Evolutionary conservation across 768 basidiomycete species (phyloP).

Genomic region (Grammothele lineata): DNA sequence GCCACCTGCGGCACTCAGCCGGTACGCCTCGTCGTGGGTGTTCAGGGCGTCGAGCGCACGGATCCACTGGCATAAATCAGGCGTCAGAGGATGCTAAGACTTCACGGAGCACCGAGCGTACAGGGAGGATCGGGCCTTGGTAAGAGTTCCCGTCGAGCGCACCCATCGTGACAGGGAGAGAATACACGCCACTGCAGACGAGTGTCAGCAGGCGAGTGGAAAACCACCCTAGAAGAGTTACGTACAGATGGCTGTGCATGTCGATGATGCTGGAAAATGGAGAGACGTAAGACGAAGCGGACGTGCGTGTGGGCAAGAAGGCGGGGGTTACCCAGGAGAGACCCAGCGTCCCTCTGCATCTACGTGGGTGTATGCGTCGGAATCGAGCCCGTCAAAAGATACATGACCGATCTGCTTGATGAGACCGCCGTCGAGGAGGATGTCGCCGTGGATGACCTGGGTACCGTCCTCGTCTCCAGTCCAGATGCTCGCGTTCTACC

Average conservation of each 20-base stretch:
- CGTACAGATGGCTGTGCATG: conserved; percentile 17
- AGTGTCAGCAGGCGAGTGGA: conserved; percentile 34
- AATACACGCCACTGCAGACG: conserved; percentile 2
- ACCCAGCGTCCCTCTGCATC: conserved; percentile 73
- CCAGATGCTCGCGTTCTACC: conserved; percentile 84
- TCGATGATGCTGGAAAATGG: conserved; percentile 13
- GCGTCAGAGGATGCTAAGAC: not conserved
- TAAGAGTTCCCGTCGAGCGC: conserved; percentile 41
- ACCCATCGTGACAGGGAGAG: conserved; percentile 24
- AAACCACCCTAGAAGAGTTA: conserved; percentile 34
- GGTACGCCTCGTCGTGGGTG: conserved; percentile 73
- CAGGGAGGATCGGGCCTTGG: conserved; percentile 29
- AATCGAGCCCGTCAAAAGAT: conserved; percentile 15
- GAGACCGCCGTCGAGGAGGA: conserved; percentile 67
- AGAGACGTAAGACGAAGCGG: no score
- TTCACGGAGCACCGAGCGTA: conserved; percentile 26
- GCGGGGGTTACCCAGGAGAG: conserved; percentile 53
- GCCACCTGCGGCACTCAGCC: conserved; percentile 70
- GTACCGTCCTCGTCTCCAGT: conserved; percentile 70
- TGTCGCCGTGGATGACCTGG: conserved; percentile 57
- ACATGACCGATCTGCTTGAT: conserved; percentile 57
- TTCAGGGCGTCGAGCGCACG: conserved; percentile 76
- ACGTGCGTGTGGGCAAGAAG: no score
- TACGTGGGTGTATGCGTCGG: conserved; percentile 38
- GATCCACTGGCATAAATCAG: conserved; percentile 41